Evolutionary conservation across 148 eudicot genomes (phyloP), one percentile per base, ranked within the genome.

Genomic region (Oxyria digyna): DNA sequence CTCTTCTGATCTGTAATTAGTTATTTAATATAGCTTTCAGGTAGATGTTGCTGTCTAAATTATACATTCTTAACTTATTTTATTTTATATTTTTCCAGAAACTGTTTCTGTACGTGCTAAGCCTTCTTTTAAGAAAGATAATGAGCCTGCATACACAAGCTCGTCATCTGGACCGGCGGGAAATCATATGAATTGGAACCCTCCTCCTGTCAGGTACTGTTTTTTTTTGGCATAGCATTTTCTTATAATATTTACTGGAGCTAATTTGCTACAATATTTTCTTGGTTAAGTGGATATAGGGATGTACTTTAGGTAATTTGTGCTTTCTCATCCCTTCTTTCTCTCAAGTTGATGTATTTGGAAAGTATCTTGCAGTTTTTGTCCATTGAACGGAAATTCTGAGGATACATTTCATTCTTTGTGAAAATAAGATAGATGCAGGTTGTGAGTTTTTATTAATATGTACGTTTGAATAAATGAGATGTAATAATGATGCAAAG

Each of bases 121-220:
- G 70, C 65, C 89, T 73, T 71, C 87, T 41, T 85, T 81, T 78
- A 85, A 87, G 83, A 94, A 87, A 78, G 97, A 94, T 62, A 88
- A 80, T 78, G 98, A 83, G 59, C 73, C 76, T 71, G 35, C 74
- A 33, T 76, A 78, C 68, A 23, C 79, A 67, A 75, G 75, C 65
- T 74, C 85, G 17, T 66, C 74, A 31, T 67, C 83, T 23, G 27
- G 77, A 29, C 50, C 78, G 70, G 69, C 75, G 49, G 86, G 85
- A 70, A 75, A 57, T 80, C 79, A 66, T 71, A 74, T 71, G 38
- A 76, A 72, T 75, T 78, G 68, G 73, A 76, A 72, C 73, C 78
- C 81, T n/a, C 78, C 81, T n/a, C 62, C 78, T 67, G 33, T 69
- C 74, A 86, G 91, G 98, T 85, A 74, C 41, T 74, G 69, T 32